A percentile compares a stretch with the other conserved stretches of the same genome.
These are phyloP conservation scores for Sporothrix protearum DNA, from an alignment of 2,329 filamentous ascomycete genomes.

Conservation along the genomic window DNA sequence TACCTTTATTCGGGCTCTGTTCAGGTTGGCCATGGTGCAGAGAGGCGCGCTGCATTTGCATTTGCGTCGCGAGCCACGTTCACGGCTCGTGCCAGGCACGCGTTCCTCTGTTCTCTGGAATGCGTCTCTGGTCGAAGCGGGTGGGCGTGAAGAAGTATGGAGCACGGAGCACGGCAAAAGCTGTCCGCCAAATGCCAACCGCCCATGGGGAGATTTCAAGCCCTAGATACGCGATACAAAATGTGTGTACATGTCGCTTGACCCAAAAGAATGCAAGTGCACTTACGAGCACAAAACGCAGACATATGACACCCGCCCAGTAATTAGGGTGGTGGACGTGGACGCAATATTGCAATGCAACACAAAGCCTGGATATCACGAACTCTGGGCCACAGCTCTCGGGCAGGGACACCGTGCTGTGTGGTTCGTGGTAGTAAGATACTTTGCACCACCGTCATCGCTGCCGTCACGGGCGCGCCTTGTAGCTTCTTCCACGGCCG, in stretches of 20 bases:
- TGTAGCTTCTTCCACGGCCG: neutral
- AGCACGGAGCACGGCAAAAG: neutral
- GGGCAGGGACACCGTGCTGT: neutral
- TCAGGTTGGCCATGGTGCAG: neutral
- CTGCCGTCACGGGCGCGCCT: neutral
- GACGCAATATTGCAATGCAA: neutral
- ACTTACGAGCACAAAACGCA: neutral
- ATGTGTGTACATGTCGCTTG: neutral
- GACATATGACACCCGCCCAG: neutral
- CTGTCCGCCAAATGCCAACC: neutral
- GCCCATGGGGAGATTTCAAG: neutral
- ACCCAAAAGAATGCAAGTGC: neutral
- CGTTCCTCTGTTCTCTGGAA: neutral
- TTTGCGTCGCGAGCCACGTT: neutral
- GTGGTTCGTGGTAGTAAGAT: neutral
- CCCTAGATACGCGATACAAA: neutral
- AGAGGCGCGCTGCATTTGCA: neutral
- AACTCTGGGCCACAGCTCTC: conserved; percentile 1
- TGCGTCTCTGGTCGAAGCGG: neutral
- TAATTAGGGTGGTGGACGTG: neutral
- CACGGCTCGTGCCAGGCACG: neutral
- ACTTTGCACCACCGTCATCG: neutral
- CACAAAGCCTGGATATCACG: neutral
- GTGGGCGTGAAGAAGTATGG: neutral
- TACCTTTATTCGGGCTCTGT: neutral